phyloP scores from a whole-genome alignment of 306 rosid genomes.

The Astragalus membranaceus region DNA sequence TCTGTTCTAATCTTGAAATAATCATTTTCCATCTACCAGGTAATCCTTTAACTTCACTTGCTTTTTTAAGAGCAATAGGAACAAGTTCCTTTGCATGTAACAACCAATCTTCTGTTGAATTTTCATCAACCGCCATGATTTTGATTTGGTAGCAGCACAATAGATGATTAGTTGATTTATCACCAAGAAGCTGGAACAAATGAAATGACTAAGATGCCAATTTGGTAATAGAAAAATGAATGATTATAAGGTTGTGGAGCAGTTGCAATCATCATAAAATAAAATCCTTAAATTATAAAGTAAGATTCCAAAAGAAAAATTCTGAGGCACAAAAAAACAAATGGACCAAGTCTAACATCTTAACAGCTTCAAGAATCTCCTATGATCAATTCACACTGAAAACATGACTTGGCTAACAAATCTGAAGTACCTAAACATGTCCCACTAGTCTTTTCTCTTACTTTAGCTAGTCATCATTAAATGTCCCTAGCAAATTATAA shows the following conservation, averaged over 20 bases:
- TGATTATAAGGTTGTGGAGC: constrained; percentile 43
- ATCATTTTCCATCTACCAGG: constrained; percentile 85
- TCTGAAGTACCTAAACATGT: constrained; percentile 48
- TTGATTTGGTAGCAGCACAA: constrained; percentile 19
- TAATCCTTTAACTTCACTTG: constrained; percentile 65
- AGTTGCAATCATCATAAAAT: constrained; percentile 46
- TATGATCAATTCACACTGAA: constrained; percentile 48
- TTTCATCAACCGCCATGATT: constrained; percentile 54
- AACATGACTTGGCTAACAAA: constrained; percentile 48
- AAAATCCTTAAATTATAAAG: constrained; percentile 34
- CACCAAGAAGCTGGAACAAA: constrained; percentile 20
- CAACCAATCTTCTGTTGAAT: constrained; percentile 70
- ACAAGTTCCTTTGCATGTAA: constrained; percentile 57
- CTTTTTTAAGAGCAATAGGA: constrained; percentile 54
- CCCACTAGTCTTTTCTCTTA: constrained; percentile 45
- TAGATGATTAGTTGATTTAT: not conserved
- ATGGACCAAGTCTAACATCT: constrained; percentile 36
- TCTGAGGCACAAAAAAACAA: constrained; percentile 29
- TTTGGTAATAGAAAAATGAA: constrained; percentile 6
- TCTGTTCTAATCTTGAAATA: constrained; percentile 65
- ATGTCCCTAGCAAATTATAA: constrained; percentile 27
- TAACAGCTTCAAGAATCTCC: constrained; percentile 59
- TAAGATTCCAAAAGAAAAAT: constrained; percentile 32
- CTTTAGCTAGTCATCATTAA: no score
- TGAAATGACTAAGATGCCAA: constrained; percentile 29